A percentile compares a stretch with the other conserved stretches of the same genome.
These are phyloP conservation scores for Coemansia sp. DNA, from an alignment of 192 early-diverging fungal species.

Conservation along the genomic window DNA sequence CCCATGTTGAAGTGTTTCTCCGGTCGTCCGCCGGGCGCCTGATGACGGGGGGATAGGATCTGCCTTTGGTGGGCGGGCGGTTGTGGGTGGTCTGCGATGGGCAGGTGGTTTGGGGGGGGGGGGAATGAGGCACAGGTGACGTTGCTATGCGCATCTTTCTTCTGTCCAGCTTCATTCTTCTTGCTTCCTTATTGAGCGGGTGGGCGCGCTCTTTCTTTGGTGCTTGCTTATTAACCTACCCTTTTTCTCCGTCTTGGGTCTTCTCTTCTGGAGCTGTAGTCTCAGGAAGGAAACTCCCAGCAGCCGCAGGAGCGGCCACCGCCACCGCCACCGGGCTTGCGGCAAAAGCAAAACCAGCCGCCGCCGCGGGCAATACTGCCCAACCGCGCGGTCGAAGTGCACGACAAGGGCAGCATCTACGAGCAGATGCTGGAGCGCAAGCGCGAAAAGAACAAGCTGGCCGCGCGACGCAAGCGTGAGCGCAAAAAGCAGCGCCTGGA, in stretches of 20 bases:
- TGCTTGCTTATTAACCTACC: not conserved
- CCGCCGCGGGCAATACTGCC: slow-evolving; percentile 19
- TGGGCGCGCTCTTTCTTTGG: too few species aligned
- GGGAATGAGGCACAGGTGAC: too few species aligned
- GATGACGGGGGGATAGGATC: too few species aligned
- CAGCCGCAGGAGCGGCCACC: slow-evolving; percentile 1
- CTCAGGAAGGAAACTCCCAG: not conserved
- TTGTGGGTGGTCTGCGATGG: too few species aligned
- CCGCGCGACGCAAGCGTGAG: slow-evolving; percentile 34
- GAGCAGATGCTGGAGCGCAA: slow-evolving; percentile 18
- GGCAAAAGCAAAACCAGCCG: too few species aligned
- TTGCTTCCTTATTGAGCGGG: too few species aligned
- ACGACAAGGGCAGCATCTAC: not conserved
- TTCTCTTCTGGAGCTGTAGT: not conserved
- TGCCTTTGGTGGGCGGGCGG: too few species aligned
- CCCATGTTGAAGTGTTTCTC: slow-evolving; percentile 6
- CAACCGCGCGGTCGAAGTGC: slow-evolving; percentile 4
- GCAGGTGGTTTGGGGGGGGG: too few species aligned
- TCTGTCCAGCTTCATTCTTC: too few species aligned
- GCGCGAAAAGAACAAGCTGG: slow-evolving; percentile 35
- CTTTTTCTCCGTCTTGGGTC: not conserved
- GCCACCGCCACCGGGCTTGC: not conserved
- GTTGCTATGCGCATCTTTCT: too few species aligned
- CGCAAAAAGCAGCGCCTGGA: slow-evolving; percentile 38
- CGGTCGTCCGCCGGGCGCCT: too few species aligned